A percentile compares a stretch with the other conserved stretches of the same genome.
These are phyloP conservation scores for Xylaria sp. DNA, from an alignment of 2,329 filamentous ascomycete species.

Conservation along the genomic window DNA sequence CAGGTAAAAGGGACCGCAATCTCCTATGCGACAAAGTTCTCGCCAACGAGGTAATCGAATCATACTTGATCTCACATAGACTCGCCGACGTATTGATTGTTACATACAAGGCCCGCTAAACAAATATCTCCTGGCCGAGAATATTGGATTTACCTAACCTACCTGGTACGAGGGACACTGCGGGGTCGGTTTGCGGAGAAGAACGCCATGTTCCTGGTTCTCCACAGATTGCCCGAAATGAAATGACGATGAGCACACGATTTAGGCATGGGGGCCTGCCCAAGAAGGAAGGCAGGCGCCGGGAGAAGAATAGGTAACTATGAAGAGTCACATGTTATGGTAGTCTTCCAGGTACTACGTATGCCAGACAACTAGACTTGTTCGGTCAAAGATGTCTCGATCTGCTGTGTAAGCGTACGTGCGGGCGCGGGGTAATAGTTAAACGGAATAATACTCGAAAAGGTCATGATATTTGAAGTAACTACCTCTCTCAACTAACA, in stretches of 20 bases:
- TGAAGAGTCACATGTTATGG: neutral
- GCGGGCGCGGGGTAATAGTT: no score
- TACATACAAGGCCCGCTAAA: neutral
- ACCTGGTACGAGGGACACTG: neutral
- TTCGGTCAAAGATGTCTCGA: neutral
- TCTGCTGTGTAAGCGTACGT: no score
- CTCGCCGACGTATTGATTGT: neutral
- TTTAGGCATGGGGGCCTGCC: neutral
- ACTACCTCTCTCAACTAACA: no score
- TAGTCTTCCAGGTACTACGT: neutral
- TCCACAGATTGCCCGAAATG: slow-evolving; percentile 17
- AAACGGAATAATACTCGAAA: no score
- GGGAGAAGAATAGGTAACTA: neutral
- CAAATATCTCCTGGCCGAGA: neutral
- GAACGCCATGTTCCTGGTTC: slow-evolving; percentile 9
- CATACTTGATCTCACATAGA: neutral
- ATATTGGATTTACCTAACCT: neutral
- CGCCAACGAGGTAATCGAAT: neutral
- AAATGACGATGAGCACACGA: slow-evolving; percentile 1
- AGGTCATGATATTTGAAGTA: no score
- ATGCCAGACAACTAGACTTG: neutral
- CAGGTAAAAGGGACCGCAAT: neutral
- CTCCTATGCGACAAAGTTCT: neutral
- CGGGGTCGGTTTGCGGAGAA: slow-evolving; percentile 24
- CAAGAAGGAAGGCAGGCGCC: slow-evolving; percentile 16